Conservation (phyloP, 1,284 basidiomycete genomes). For the Ceratobasidium sp. region DNA sequence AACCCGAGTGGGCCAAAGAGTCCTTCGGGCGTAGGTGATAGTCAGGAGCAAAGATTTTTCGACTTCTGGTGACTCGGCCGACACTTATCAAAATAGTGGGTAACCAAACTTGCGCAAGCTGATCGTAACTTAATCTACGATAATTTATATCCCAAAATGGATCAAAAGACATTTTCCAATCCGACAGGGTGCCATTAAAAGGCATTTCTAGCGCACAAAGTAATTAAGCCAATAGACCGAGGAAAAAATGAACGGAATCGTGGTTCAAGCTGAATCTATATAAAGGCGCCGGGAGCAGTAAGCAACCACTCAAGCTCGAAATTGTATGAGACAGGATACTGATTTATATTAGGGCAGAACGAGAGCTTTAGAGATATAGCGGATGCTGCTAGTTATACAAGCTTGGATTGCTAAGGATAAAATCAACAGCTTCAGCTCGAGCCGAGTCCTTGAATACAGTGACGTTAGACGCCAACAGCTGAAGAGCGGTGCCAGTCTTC, state of each 20-base stretch:
- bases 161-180: no score
- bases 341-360: no score
- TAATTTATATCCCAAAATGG: no score
- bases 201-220: no score
- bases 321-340: no score
- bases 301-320: no score
- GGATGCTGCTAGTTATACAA: slow-evolving; percentile 14
- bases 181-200: no score
- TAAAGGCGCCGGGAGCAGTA: no score
- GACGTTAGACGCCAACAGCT: slow-evolving; percentile 14
- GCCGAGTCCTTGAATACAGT: slow-evolving; percentile 12
- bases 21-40: background rate
- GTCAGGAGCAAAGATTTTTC: slow-evolving; percentile 16
- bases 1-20: slow-evolving; percentile 23
- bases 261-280: no score
- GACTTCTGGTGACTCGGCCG: slow-evolving; percentile 21
- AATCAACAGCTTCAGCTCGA: slow-evolving; percentile 1
- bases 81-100: background rate
- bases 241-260: no score
- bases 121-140: background rate
- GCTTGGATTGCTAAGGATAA: slow-evolving; percentile 9
- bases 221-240: no score
- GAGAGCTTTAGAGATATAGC: no score
- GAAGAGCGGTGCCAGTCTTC: background rate
- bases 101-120: slow-evolving; percentile 16